Conservation (phyloP, 768 basidiomycete species). For the Lyophyllum semitale region DNA sequence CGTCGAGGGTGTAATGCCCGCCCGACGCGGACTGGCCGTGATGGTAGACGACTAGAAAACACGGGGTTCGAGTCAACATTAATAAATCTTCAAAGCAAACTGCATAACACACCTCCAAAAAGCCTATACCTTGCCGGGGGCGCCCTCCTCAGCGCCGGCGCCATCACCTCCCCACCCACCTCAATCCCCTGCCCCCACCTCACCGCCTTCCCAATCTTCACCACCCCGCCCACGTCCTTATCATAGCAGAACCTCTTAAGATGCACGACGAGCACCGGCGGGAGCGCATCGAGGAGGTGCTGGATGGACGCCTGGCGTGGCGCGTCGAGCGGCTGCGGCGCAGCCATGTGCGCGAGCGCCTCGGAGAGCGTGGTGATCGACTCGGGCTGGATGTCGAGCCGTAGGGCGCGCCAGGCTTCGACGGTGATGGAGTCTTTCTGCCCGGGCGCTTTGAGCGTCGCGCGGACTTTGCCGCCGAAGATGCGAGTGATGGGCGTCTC, state of each 20-base stretch:
- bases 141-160: conserved; percentile 46
- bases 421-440: conserved; percentile 86
- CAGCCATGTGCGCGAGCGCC: conserved; percentile 75
- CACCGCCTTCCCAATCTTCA: conserved; percentile 85
- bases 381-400: conserved; percentile 78
- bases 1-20: conserved; percentile 94
- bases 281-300: conserved; percentile 77
- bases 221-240: conserved; percentile 68
- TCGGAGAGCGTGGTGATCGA: conserved; percentile 75
- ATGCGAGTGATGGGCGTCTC: conserved; percentile 91
- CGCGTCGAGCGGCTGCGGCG: conserved; percentile 78
- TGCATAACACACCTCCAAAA: conserved; percentile 67
- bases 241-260: conserved; percentile 93
- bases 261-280: conserved; percentile 84
- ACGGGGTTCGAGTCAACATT: no score
- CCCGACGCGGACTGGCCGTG: conserved; percentile 89
- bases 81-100: no score
- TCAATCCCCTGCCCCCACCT: conserved; percentile 77
- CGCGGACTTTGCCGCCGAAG: conserved; percentile 92
- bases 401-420: conserved; percentile 89
- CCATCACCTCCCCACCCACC: conserved; percentile 71
- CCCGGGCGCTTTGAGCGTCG: conserved; percentile 77
- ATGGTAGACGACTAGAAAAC: conserved; percentile 77
- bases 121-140: conserved; percentile 69
- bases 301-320: conserved; percentile 70